Conservation (phyloP, 2,329 filamentous ascomycete species). For the Xylaria sp. region DNA sequence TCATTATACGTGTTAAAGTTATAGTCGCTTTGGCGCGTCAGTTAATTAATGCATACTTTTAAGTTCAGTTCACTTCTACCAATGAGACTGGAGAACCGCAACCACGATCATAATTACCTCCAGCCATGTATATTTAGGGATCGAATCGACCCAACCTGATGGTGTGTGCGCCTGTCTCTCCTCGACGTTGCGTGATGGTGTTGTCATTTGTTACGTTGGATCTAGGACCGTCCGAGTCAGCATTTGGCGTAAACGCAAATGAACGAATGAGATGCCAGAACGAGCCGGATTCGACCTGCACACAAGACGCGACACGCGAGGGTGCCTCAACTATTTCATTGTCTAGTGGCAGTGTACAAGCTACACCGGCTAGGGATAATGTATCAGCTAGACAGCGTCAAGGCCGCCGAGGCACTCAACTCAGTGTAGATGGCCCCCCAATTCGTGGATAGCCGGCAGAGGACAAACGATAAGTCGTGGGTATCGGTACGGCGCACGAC, state of each 20-base stretch:
- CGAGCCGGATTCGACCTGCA: slow-evolving; percentile 15
- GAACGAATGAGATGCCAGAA: slow-evolving; percentile 26
- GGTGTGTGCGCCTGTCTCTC: slow-evolving; percentile 18
- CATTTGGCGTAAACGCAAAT: slow-evolving; percentile 14
- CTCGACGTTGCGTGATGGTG: slow-evolving; percentile 17
- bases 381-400: not conserved
- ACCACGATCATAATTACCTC: not conserved
- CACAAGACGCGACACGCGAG: slow-evolving; percentile 36
- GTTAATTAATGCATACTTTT: not conserved
- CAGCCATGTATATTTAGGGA: not conserved
- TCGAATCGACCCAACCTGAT: not conserved
- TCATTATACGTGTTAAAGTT: not conserved
- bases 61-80: not conserved
- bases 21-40: not conserved
- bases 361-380: slow-evolving; percentile 1
- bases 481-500: not conserved
- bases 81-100: slow-evolving; percentile 4
- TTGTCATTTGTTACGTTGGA: slow-evolving; percentile 19
- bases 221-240: slow-evolving; percentile 23
- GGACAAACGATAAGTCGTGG: not conserved
- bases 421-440: not conserved
- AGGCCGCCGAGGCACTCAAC: not conserved
- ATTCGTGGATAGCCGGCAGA: not conserved
- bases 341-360: not conserved
- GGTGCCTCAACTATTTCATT: slow-evolving; percentile 2